A percentile compares a stretch with the other conserved stretches of the same genome.
Evolutionary conservation across 2,329 filamentous ascomycete species (phyloP).

Genomic region (Aspergillaceae sp.): DNA sequence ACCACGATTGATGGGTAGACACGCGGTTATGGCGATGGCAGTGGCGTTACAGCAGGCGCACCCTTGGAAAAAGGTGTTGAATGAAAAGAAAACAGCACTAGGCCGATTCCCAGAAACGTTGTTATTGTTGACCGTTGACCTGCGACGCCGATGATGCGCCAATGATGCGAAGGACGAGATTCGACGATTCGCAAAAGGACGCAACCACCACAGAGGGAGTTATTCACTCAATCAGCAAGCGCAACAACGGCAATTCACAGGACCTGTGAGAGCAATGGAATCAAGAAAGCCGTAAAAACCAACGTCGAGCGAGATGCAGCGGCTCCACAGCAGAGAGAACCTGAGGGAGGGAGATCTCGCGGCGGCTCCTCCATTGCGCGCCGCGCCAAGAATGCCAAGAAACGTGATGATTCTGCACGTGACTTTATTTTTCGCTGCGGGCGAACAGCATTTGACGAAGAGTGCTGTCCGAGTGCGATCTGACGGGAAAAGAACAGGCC

Average conservation of each 20-base stretch:
- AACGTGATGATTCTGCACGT: conserved; percentile 28
- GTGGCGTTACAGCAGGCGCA: not conserved
- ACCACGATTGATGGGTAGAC: not conserved
- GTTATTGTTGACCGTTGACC: conserved; percentile 3
- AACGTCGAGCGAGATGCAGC: conserved; percentile 1
- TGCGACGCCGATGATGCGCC: conserved; percentile 17
- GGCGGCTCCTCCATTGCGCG: conserved; percentile 20
- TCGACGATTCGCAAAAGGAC: conserved; percentile 20
- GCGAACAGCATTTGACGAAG: too few species aligned
- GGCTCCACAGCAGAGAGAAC: conserved; percentile 6
- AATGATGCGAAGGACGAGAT: conserved; percentile 19
- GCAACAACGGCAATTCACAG: conserved; percentile 5
- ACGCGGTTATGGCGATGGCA: not conserved
- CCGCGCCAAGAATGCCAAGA: conserved; percentile 23
- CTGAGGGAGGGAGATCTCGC: conserved; percentile 13
- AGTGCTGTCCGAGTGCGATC: not conserved
- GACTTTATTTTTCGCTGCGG: conserved; percentile 17
- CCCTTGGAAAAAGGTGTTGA: not conserved
- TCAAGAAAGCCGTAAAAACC: conserved; percentile 1
- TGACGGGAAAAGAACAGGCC: not conserved
- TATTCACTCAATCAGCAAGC: not conserved
- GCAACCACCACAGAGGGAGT: conserved; percentile 1
- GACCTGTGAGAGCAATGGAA: not conserved
- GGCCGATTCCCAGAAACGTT: not conserved
- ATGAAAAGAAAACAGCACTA: conserved; percentile 1